Evolutionary conservation across 371 early-diverging fungal genomes (phyloP), one percentile per base, ranked within the genome.

Genomic region (Cokeromyces recurvatus): DNA sequence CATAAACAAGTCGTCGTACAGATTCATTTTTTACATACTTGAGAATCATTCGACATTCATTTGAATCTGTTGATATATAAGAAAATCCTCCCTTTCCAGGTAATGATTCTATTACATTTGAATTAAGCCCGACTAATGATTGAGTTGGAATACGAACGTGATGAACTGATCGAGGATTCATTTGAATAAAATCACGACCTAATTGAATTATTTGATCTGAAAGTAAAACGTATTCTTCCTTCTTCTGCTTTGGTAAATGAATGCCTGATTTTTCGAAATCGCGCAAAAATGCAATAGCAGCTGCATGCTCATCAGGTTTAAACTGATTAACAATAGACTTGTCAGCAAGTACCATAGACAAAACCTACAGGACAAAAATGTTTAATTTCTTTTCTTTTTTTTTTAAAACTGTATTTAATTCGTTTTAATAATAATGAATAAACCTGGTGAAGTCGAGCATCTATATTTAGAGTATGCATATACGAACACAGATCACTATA

Each of bases 241-340:
- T 84, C 19, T 84, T 73, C 7, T 59, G 53, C 8, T 71, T 71
- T 19, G 87, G 74, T 51, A 97, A 68, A 59, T 93, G 91, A 45
- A 97, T 91, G 6, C 98, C 97, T 0, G 92, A 89, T 55, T 92
- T 89, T 74, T 95, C 94, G 58, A 97, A 97, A 55, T 97, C 98
- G 6, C 81, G 57, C 41, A 92, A 46, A 46, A 97, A 91, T 12
- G 92, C 83, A 22, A 79, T 55, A 0, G 94, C 97, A 0, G 91
- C 92, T 15, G 79, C 78, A 34, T 60, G 72, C 58, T 94, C 96
- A 38, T 91, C 86, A 3, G 70, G 51, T 1, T 78, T 74, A 17
- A 91, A 77, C 10, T 58, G 37, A 2, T 54, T 22, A 22, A 69
- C 66, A 36, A 92, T 79, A 12, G 41, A 49, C 0, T 78, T 73